These are phyloP conservation scores for Cryphonectria naterciae DNA, from an alignment of 2,329 filamentous ascomycete genomes.

Conservation along the genomic window DNA sequence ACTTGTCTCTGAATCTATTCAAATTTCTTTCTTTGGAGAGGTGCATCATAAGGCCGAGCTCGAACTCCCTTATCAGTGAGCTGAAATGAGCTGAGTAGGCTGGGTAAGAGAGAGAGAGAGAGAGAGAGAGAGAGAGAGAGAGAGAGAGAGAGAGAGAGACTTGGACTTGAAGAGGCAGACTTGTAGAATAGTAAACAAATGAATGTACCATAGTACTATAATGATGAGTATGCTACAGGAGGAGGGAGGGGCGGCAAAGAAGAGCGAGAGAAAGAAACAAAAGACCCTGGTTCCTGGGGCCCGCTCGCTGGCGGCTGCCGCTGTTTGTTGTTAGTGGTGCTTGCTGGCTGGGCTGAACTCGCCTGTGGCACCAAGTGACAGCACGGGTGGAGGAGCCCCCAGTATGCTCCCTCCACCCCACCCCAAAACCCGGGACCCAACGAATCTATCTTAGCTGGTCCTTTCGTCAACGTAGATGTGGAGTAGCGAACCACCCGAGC, in stretches of 20 bases:
- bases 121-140: too few relatives aligned
- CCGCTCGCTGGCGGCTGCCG: neutral
- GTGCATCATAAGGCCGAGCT: neutral
- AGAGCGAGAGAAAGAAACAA: neutral
- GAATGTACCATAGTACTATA: neutral
- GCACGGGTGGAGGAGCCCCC: neutral
- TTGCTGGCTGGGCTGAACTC: neutral
- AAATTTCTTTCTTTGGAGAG: neutral
- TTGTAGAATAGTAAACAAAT: neutral
- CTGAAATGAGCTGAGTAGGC: neutral
- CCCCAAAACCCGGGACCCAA: neutral
- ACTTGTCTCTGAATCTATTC: neutral
- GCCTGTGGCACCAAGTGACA: neutral
- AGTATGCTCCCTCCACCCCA: neutral
- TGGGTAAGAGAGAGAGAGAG: neutral
- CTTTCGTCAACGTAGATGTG: slow-evolving; percentile 1
- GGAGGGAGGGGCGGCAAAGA: too few relatives aligned
- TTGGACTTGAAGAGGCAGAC: neutral
- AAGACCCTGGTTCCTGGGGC: neutral
- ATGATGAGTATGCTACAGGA: too few relatives aligned
- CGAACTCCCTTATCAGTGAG: neutral
- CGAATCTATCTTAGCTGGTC: neutral
- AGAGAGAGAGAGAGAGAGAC: too few relatives aligned
- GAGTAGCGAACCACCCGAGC: neutral
- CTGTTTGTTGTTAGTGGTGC: neutral